These are phyloP conservation scores for Rhizopus microsporus DNA, from an alignment of 371 early-diverging fungal species.

Conservation along the genomic window DNA sequence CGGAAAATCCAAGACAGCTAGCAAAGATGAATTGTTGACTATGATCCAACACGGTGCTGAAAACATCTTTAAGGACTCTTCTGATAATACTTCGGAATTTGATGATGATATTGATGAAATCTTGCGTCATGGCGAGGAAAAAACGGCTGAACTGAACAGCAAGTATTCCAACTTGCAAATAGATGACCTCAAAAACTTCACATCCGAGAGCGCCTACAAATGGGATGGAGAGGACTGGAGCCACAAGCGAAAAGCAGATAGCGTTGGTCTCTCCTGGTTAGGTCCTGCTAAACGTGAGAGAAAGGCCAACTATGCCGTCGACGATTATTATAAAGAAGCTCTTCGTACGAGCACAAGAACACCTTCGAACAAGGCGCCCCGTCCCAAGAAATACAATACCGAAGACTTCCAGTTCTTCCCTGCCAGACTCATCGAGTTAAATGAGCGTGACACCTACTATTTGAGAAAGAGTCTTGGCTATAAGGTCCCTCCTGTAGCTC, in stretches of 20 bases:
- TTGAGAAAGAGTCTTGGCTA: constrained; percentile 69
- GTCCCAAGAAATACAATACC: constrained; percentile 63
- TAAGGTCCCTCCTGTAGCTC: constrained; percentile 44
- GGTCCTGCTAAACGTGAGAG: constrained; percentile 90
- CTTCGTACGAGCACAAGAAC: constrained; percentile 61
- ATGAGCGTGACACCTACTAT: constrained; percentile 77
- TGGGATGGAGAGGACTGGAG: constrained; percentile 98
- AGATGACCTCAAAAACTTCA: constrained; percentile 88
- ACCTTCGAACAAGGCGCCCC: constrained; percentile 56
- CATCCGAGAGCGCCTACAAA: constrained; percentile 80
- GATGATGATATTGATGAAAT: constrained; percentile 91
- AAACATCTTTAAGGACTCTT: constrained; percentile 72
- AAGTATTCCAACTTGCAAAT: constrained; percentile 89
- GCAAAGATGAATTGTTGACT: constrained; percentile 85
- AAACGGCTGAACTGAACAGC: constrained; percentile 85
- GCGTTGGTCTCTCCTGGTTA: constrained; percentile 68
- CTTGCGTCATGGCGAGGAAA: constrained; percentile 84
- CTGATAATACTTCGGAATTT: constrained; percentile 53
- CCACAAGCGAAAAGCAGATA: constrained; percentile 56
- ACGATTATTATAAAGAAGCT: constrained; percentile 86
- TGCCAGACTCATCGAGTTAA: constrained; percentile 72
- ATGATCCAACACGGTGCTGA: constrained; percentile 99
- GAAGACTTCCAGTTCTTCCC: constrained; percentile 96
- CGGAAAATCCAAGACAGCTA: constrained; percentile 31
- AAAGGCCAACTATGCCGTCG: constrained; percentile 85